Conservation (phyloP, 2,329 filamentous ascomycete species). For the Fusarium decemcellulare region DNA sequence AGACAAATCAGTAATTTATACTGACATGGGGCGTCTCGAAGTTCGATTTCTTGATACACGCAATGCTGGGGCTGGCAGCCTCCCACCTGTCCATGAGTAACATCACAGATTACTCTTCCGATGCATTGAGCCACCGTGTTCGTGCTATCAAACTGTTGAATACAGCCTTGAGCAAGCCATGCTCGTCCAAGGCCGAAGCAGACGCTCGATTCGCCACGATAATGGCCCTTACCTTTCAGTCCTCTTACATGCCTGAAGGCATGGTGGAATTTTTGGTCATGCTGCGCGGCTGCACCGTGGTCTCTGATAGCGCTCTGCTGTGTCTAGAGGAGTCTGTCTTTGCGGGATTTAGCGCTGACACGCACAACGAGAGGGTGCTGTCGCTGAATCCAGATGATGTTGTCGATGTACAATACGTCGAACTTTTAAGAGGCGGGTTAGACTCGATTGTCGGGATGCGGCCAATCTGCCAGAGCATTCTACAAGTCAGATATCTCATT, state of each 20-base stretch:
- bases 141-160: constrained; percentile 51
- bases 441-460: constrained; percentile 5
- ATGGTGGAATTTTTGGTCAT: constrained; percentile 53
- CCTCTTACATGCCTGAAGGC: constrained; percentile 53
- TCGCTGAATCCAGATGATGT: background rate
- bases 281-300: constrained; percentile 49
- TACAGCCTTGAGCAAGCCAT: constrained; percentile 40
- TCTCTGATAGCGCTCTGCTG: constrained; percentile 6
- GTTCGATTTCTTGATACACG: constrained; percentile 56
- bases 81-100: constrained; percentile 50
- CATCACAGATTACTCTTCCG: constrained; percentile 31
- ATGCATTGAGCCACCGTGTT: constrained; percentile 52
- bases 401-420: background rate
- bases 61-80: constrained; percentile 55
- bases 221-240: constrained; percentile 53
- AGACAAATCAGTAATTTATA: background rate
- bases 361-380: constrained; percentile 10
- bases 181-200: constrained; percentile 48
- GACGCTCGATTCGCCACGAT: constrained; percentile 53
- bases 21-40: constrained; percentile 17
- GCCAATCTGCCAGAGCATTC: constrained; percentile 20
- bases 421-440: background rate
- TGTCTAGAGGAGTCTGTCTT: constrained; percentile 21
- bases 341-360: constrained; percentile 11
- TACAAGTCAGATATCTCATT: constrained; percentile 22